A percentile compares a stretch with the other conserved stretches of the same genome.
Conservation (phyloP, 495 filamentous ascomycete species). For the Aspergillus conjunctus region DNA sequence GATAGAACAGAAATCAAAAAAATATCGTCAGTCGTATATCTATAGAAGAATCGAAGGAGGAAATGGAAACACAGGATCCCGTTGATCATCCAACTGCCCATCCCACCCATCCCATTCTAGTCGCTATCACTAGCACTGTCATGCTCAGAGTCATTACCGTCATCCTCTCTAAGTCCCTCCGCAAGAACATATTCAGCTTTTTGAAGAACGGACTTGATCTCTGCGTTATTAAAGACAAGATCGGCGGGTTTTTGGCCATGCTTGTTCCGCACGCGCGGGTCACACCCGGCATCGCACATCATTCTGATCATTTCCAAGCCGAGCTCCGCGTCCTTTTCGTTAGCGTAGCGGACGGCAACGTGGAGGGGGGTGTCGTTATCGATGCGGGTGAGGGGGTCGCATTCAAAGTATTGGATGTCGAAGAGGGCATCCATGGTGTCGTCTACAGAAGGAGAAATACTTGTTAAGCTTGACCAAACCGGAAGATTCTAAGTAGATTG, state of each 20-base stretch:
- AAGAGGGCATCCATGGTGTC: slow-evolving; percentile 90
- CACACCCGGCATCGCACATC: slow-evolving; percentile 90
- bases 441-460: slow-evolving; percentile 51
- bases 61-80: neutral
- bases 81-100: neutral
- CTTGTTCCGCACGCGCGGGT: slow-evolving; percentile 60
- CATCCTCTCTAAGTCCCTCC: slow-evolving; percentile 42
- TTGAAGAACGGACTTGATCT: slow-evolving; percentile 67
- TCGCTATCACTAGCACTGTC: slow-evolving; percentile 50
- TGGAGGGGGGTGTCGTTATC: slow-evolving; percentile 93
- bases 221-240: slow-evolving; percentile 58
- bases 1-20: neutral
- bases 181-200: slow-evolving; percentile 72
- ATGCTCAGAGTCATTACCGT: slow-evolving; percentile 34
- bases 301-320: slow-evolving; percentile 77
- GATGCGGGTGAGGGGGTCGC: slow-evolving; percentile 77
- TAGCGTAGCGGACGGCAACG: slow-evolving; percentile 82
- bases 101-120: slow-evolving; percentile 22
- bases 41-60: slow-evolving; percentile 12
- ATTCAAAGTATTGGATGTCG: slow-evolving; percentile 92
- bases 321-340: slow-evolving; percentile 63
- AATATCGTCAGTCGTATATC: slow-evolving; percentile 9
- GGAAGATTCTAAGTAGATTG: neutral
- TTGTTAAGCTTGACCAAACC: neutral
- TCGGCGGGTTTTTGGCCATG: slow-evolving; percentile 47